A percentile compares a stretch with the other conserved stretches of the same genome.
Conservation (phyloP, 441 rosid species). For the Oxalis stricta region DNA sequence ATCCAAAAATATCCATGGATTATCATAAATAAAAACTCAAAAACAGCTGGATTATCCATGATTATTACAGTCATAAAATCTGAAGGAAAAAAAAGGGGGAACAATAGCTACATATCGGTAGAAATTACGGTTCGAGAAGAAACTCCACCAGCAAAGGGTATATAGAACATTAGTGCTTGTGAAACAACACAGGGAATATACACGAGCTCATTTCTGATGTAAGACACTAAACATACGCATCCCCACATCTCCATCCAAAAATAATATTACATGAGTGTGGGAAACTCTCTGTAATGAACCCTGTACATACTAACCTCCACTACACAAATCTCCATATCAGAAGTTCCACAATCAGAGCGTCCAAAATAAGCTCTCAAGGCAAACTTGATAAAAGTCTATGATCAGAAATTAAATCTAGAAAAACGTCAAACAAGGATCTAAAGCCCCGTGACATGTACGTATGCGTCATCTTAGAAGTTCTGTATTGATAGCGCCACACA, state of each 20-base stretch:
- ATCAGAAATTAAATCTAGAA: neutral
- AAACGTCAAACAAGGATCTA: conserved; percentile 10
- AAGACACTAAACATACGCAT: neutral
- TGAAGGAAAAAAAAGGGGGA: too few relatives aligned
- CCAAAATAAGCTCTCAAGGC: conserved; percentile 21
- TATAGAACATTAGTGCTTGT: too few relatives aligned
- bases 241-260: conserved; percentile 20
- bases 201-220: neutral
- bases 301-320: conserved; percentile 28
- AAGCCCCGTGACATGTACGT: conserved; percentile 14
- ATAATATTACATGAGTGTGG: conserved; percentile 24
- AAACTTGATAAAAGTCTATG: neutral
- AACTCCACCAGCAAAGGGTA: too few relatives aligned
- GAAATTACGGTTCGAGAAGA: neutral
- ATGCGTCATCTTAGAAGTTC: conserved; percentile 15
- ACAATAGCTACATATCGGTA: neutral
- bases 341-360: conserved; percentile 25
- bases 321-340: conserved; percentile 14
- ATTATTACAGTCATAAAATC: too few relatives aligned
- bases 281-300: conserved; percentile 13
- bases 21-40: too few relatives aligned
- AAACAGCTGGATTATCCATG: too few relatives aligned
- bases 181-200: neutral
- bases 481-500: conserved; percentile 1
- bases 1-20: too few relatives aligned